Evolutionary conservation across 2,329 filamentous ascomycete species (phyloP).

Genomic region (Acrodontium crateriforme): DNA sequence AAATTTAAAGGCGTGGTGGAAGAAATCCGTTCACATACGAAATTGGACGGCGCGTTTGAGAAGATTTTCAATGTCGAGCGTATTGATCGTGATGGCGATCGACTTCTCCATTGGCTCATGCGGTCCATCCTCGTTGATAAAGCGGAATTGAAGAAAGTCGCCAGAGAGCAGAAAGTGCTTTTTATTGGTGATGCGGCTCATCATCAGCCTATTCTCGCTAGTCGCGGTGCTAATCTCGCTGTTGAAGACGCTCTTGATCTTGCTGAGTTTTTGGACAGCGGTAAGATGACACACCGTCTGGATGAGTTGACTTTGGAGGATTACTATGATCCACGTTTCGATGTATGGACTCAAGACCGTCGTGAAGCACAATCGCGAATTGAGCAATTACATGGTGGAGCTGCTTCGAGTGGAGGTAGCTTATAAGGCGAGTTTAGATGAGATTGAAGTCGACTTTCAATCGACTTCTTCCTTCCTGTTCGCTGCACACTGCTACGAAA

Average conservation of each 20-base stretch:
- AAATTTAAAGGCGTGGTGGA: constrained; percentile 24
- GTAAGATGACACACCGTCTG: too few species aligned
- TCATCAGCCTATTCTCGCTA: constrained; percentile 27
- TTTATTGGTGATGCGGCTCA: constrained; percentile 29
- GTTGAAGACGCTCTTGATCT: constrained; percentile 26
- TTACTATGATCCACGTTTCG: too few species aligned
- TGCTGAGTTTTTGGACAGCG: constrained; percentile 13
- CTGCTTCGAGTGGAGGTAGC: too few species aligned
- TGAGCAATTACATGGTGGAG: too few species aligned
- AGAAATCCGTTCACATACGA: constrained; percentile 18
- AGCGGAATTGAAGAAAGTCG: constrained; percentile 13
- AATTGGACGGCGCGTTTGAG: constrained; percentile 19
- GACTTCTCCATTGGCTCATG: constrained; percentile 30
- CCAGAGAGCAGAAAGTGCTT: constrained; percentile 14
- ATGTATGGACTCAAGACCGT: too few species aligned
- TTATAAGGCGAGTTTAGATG: too few species aligned
- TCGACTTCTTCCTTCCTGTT: too few species aligned
- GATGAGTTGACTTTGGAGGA: too few species aligned
- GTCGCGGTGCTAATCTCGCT: constrained; percentile 25
- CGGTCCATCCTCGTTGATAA: constrained; percentile 15
- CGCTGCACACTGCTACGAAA: too few species aligned
- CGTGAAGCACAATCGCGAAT: too few species aligned
- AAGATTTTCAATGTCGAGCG: constrained; percentile 20
- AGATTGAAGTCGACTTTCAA: too few species aligned
- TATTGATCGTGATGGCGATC: constrained; percentile 22